Percentiles rank a stretch among this genome's conserved stretches.
Evolutionary conservation across 345 rosid genomes (phyloP).

Genomic region (Syzygium aqueum): DNA sequence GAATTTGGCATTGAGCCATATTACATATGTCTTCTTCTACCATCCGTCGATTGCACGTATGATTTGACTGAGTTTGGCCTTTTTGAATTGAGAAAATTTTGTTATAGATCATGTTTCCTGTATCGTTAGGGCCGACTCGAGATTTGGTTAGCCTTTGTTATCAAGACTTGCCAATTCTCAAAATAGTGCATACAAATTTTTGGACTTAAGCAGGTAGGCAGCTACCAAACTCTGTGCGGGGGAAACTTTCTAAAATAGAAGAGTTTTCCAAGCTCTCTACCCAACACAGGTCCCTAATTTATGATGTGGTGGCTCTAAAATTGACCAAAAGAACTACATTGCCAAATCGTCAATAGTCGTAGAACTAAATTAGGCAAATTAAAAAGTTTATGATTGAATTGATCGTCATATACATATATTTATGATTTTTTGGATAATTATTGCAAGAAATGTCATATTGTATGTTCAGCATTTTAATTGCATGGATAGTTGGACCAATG

Average conservation of each 20-base stretch:
- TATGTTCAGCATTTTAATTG: not conserved
- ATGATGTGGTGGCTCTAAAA: not conserved
- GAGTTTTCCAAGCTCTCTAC: not conserved
- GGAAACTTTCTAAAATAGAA: not conserved
- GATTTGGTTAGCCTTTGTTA: not conserved
- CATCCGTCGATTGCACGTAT: not conserved
- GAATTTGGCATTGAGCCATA: no score
- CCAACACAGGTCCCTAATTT: not conserved
- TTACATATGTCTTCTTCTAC: not conserved
- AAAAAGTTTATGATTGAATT: not conserved
- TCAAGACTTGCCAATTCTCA: rapidly evolving
- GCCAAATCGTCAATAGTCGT: not conserved
- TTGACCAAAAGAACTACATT: not conserved
- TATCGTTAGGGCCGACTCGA: not conserved
- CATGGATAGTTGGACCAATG: not conserved
- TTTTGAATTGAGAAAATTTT: not conserved
- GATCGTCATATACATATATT: rapidly evolving
- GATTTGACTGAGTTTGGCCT: rapidly evolving
- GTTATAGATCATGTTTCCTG: not conserved
- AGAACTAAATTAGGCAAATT: not conserved
- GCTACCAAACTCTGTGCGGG: not conserved
- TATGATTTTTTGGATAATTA: not conserved
- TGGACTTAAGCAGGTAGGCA: not conserved
- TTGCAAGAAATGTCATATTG: not conserved
- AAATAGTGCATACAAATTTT: not conserved